Conservation (phyloP, 495 filamentous ascomycete genomes). For the Tuber magnatum region DNA sequence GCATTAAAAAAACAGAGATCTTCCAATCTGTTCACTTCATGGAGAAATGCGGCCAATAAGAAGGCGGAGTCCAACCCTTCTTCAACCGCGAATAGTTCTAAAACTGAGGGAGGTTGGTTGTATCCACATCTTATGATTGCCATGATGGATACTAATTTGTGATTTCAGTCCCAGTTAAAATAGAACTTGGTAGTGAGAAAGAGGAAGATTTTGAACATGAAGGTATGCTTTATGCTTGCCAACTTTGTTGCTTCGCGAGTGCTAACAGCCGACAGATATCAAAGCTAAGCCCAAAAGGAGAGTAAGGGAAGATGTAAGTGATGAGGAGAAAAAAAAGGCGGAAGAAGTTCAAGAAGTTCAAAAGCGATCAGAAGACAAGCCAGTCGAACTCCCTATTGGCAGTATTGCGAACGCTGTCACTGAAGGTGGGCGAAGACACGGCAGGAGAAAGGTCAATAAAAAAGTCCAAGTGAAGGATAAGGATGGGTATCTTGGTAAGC, state of each 20-base stretch:
- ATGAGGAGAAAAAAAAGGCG: constrained; percentile 9
- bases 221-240: constrained; percentile 17
- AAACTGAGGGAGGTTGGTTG: constrained; percentile 22
- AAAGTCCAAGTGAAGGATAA: constrained; percentile 87
- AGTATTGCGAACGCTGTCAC: constrained; percentile 44
- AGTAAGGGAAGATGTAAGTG: constrained; percentile 34
- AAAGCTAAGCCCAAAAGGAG: too few species aligned
- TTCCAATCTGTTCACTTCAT: constrained; percentile 31
- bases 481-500: constrained; percentile 82
- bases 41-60: constrained; percentile 50
- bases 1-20: constrained; percentile 27
- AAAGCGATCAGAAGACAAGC: constrained; percentile 50
- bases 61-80: constrained; percentile 19
- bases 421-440: constrained; percentile 63
- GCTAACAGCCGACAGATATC: constrained; percentile 44
- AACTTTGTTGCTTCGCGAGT: background rate
- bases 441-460: constrained; percentile 74
- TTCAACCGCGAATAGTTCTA: constrained; percentile 38
- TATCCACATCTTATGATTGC: background rate
- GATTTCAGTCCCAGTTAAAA: constrained; percentile 19
- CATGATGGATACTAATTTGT: background rate
- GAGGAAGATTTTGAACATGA: constrained; percentile 34
- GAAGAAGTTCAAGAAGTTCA: constrained; percentile 22
- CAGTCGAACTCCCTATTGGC: constrained; percentile 47
- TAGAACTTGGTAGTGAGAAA: constrained; percentile 23